Evolutionary conservation across 164 flowering plant genomes (phyloP).

Genomic region (Vitis cinerea): DNA sequence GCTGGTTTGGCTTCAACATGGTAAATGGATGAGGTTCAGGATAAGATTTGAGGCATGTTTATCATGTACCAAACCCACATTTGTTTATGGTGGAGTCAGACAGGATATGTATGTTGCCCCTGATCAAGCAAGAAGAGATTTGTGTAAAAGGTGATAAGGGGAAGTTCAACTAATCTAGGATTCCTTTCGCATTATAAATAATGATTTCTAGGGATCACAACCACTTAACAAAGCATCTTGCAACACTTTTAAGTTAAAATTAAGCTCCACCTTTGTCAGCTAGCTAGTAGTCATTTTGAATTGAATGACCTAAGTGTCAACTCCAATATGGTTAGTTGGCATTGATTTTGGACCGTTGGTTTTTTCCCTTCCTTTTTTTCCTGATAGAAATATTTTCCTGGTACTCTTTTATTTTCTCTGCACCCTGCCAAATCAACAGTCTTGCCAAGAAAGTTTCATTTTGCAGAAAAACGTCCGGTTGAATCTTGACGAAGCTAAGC

Average conservation of each 20-base stretch:
- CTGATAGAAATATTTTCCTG: too few species aligned
- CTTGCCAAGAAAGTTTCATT: not conserved
- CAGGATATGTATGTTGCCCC: constrained; percentile 4
- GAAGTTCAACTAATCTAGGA: constrained; percentile 9
- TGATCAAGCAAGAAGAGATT: constrained; percentile 14
- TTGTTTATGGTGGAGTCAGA: constrained; percentile 6
- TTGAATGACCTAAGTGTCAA: constrained; percentile 3
- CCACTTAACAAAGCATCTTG: constrained; percentile 13
- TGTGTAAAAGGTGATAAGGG: constrained; percentile 11
- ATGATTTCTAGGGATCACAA: constrained; percentile 25
- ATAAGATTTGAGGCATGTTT: constrained; percentile 22
- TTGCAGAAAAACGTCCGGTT: not conserved
- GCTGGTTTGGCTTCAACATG: not conserved
- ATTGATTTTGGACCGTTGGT: not conserved
- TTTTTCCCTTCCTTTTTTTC: not conserved
- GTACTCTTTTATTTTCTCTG: too few species aligned
- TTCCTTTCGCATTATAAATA: constrained; percentile 8
- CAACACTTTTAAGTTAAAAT: constrained; percentile 15
- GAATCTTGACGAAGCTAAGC: too few species aligned
- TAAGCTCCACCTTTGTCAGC: constrained; percentile 12
- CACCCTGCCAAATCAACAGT: too few species aligned
- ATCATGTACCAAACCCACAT: constrained; percentile 3
- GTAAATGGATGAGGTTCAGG: constrained; percentile 1
- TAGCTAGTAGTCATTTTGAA: constrained; percentile 9
- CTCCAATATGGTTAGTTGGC: not conserved